Evolutionary conservation across 2,329 filamentous ascomycete genomes (phyloP).

Genomic region (Harringtonia aguacate): DNA sequence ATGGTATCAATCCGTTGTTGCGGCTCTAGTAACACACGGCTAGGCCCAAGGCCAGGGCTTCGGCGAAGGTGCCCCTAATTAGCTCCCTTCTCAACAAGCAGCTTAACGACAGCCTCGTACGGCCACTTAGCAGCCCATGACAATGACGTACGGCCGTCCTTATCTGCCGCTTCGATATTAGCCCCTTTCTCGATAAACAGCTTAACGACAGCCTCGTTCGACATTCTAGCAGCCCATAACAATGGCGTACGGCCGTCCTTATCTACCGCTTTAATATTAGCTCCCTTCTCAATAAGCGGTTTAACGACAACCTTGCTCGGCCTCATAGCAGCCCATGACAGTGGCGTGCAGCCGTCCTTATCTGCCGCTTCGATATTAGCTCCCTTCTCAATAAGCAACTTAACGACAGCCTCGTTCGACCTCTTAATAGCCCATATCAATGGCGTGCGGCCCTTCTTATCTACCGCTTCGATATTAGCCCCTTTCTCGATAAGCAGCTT

Average conservation of each 20-base stretch:
- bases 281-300: background rate
- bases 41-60: too few relatives aligned
- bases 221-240: background rate
- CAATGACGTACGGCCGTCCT: too few relatives aligned
- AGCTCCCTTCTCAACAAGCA: too few relatives aligned
- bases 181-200: too few relatives aligned
- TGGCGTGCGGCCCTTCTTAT: background rate
- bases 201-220: too few relatives aligned
- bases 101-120: too few relatives aligned
- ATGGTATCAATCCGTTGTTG: too few relatives aligned
- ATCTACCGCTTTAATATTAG: background rate
- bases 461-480: background rate
- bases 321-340: background rate
- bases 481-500: background rate
- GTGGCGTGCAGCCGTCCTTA: too few relatives aligned
- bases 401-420: background rate
- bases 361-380: background rate
- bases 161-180: too few relatives aligned
- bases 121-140: too few relatives aligned
- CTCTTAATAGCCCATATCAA: background rate
- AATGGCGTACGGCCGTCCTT: background rate
- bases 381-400: background rate
- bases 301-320: background rate
- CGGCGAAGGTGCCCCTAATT: too few relatives aligned
- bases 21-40: too few relatives aligned